A percentile compares a stretch with the other conserved stretches of the same genome.
These are phyloP conservation scores for Ustilago crameri DNA, from an alignment of 1,284 basidiomycete genomes.

Conservation along the genomic window DNA sequence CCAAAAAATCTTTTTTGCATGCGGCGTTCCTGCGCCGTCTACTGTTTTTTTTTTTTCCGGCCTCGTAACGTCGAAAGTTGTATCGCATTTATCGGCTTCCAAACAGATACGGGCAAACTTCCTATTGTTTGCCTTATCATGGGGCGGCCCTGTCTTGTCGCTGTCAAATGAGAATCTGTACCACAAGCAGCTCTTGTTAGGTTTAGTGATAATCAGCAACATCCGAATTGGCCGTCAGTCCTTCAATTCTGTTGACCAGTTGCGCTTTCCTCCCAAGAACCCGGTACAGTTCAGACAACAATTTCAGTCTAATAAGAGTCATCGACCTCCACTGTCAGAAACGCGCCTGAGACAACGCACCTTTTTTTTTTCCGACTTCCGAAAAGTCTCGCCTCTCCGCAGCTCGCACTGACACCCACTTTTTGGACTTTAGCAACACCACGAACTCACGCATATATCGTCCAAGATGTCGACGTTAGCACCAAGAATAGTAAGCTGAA, in stretches of 20 bases:
- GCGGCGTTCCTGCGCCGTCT: slow-evolving; percentile 6
- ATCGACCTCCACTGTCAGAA: background rate
- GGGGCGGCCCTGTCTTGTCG: no score
- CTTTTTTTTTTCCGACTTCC: slow-evolving; percentile 3
- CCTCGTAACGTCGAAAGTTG: background rate
- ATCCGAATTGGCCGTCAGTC: no score
- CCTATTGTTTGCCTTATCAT: no score
- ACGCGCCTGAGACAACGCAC: background rate
- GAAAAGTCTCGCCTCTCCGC: no score
- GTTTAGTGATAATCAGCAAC: no score
- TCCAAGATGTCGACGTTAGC: slow-evolving; percentile 17
- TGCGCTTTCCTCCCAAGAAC: no score
- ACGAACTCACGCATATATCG: background rate
- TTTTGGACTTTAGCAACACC: no score
- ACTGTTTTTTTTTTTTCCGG: background rate
- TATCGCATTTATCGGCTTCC: slow-evolving; percentile 9
- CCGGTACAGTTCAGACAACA: no score
- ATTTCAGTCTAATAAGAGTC: background rate
- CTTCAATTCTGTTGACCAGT: no score
- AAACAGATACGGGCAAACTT: slow-evolving; percentile 3
- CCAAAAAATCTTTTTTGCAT: slow-evolving; percentile 6
- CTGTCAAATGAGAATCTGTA: no score
- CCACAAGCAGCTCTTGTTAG: no score
- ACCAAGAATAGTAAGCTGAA: slow-evolving; percentile 31
- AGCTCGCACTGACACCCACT: no score